phyloP scores from a whole-genome alignment of 169 alveolate genomes.

The Plasmodium falciparum region DNA sequence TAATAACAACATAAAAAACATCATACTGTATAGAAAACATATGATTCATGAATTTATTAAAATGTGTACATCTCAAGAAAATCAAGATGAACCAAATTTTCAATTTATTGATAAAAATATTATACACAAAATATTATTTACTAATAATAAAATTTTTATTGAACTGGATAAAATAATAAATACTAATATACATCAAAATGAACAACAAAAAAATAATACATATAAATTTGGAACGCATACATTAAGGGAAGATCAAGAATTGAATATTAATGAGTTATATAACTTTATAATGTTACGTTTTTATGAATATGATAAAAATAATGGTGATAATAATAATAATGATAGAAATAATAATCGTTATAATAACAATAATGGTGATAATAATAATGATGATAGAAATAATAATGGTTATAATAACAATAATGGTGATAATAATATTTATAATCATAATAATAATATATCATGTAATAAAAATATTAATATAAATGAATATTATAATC shows the following conservation, averaged over 20 bases:
- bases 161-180: constrained; percentile 1
- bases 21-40: constrained; percentile 55
- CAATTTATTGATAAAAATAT: constrained; percentile 40
- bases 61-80: constrained; percentile 16
- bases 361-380: neutral
- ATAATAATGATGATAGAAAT: neutral
- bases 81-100: constrained; percentile 12
- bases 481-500: neutral
- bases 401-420: neutral
- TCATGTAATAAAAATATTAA: neutral
- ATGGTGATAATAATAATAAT: neutral
- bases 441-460: neutral
- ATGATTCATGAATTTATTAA: constrained; percentile 64
- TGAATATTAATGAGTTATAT: neutral
- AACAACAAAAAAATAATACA: neutral
- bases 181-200: neutral
- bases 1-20: constrained; percentile 48
- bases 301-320: neutral
- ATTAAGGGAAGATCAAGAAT: too few relatives aligned
- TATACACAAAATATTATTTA: constrained; percentile 45
- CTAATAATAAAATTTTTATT: constrained; percentile 26
- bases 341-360: neutral
- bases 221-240: too few relatives aligned
- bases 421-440: neutral
- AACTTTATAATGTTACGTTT: neutral